Base-by-base conservation (phyloP, 1,139 yeast genomes). In the Magnusiomyces sp. region DNA sequence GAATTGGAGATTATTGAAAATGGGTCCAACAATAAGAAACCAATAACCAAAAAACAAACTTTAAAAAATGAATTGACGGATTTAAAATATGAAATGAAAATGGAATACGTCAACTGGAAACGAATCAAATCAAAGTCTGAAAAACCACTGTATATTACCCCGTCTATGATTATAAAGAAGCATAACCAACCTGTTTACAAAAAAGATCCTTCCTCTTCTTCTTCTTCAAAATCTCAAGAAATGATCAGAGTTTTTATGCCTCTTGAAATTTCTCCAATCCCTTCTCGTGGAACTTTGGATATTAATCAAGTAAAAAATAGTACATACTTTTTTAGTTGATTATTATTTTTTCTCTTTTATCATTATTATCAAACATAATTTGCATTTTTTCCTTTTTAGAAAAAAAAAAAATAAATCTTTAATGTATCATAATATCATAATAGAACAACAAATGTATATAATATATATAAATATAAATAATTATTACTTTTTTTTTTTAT, bases 251-350 rank as follows among this genome's bases (percentile, higher is more conserved):
- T 73, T 11, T 59, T 77, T 34, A 80, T 77, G 10, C 94, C 94
- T 16, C 69, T 87, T 56, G 68, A 62, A 47, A 72, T 87, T 59
- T 95, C 95, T 0, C 73, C 72, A 0, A 75, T 83, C 43, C 95
- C 95, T 16, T 69, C 73, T 50, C 82, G 75, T 63, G 96, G 95
- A 45, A 79, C 77, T 37, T 85, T 86, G 60, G 90, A 88, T 62
- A 88, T 88, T 39, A 69, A 71, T 46, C 74, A 74, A 52, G 83
- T 88, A 47, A 75, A 74, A 60, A 74, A 81, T 40, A 84, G 95
- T 55, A 74, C 74, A 43, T 89, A 88, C 65, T 89, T 89, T 72
- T 89, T 89, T 66, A 71, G 29, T 14, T 23, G 29, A 37, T 11
- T 36, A 13, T 23, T 17, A 20, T 17, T 14, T 14, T 14, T 36